A percentile compares a stretch with the other conserved stretches of the same genome.
Conservation (phyloP, 495 filamentous ascomycete genomes). For the Penicillium manginii region DNA sequence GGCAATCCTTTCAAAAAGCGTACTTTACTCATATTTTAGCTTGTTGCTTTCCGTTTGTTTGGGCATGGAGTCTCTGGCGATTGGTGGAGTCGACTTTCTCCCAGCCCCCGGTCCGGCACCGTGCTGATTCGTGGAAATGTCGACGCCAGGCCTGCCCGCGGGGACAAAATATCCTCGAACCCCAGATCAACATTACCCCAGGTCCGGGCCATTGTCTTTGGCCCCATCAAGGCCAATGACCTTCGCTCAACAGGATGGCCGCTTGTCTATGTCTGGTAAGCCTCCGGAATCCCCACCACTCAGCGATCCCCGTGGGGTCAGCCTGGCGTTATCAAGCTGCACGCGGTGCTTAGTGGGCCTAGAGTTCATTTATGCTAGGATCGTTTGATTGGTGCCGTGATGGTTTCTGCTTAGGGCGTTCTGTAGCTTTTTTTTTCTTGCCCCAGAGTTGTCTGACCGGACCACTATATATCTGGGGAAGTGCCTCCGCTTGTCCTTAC, state of each 20-base stretch:
- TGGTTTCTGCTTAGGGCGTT: constrained; percentile 17
- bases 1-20: neutral
- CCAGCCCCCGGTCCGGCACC: constrained; percentile 8
- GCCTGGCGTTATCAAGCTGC: constrained; percentile 25
- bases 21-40: neutral
- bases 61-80: constrained; percentile 14
- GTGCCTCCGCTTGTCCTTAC: constrained; percentile 10
- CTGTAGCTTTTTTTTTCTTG: constrained; percentile 5
- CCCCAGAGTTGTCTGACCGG: neutral
- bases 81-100: constrained; percentile 43
- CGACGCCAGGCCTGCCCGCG: constrained; percentile 14
- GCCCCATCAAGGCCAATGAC: constrained; percentile 17
- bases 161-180: constrained; percentile 45
- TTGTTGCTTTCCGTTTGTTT: neutral
- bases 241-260: neutral
- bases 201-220: constrained; percentile 8
- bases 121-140: constrained; percentile 44
- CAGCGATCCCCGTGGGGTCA: constrained; percentile 25
- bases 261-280: constrained; percentile 18
- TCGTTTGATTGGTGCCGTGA: constrained; percentile 22
- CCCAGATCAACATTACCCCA: constrained; percentile 36
- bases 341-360: constrained; percentile 25
- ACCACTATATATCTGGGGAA: constrained; percentile 26
- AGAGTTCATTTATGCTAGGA: constrained; percentile 16
- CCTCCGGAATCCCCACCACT: constrained; percentile 37